Conservation (phyloP, 768 basidiomycete species). For the Agrocybe pediades region DNA sequence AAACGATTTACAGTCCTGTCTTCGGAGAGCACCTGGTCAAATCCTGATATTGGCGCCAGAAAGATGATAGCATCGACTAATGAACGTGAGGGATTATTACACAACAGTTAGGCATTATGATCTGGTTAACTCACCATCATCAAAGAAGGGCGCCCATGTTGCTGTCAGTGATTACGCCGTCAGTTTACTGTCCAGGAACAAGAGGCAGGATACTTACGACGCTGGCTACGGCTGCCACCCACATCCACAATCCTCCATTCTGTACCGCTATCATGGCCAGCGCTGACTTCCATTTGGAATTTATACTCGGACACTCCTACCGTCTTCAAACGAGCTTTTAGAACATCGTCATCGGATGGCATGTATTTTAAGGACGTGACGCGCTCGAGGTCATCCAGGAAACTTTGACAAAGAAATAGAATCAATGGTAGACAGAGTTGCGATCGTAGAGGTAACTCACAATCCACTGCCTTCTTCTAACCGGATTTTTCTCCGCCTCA, state of each 20-base stretch:
- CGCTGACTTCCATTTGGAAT: conserved; percentile 71
- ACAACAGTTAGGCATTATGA: not conserved
- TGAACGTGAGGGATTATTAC: not conserved
- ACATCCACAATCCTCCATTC: conserved; percentile 83
- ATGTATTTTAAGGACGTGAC: conserved; percentile 64
- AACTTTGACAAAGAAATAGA: conserved; percentile 42
- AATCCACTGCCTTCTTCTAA: conserved; percentile 76
- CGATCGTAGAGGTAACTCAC: conserved; percentile 43
- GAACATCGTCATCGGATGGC: conserved; percentile 77
- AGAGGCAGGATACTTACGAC: conserved; percentile 23
- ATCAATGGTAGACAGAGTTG: conserved; percentile 3
- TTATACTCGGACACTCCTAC: conserved; percentile 81
- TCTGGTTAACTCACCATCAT: conserved; percentile 43
- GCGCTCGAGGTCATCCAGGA: conserved; percentile 67
- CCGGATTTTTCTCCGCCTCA: conserved; percentile 59
- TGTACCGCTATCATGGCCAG: conserved; percentile 53
- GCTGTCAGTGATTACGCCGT: conserved; percentile 32
- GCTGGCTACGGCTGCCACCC: conserved; percentile 70
- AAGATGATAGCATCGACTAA: conserved; percentile 75
- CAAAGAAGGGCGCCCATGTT: conserved; percentile 74
- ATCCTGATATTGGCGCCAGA: conserved; percentile 74
- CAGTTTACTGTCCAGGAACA: not conserved
- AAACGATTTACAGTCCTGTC: conserved; percentile 63
- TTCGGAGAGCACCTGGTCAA: conserved; percentile 71
- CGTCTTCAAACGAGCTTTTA: conserved; percentile 75